phyloP scores from a whole-genome alignment of 495 filamentous ascomycete genomes.

The Clavariopsis aquatica region DNA sequence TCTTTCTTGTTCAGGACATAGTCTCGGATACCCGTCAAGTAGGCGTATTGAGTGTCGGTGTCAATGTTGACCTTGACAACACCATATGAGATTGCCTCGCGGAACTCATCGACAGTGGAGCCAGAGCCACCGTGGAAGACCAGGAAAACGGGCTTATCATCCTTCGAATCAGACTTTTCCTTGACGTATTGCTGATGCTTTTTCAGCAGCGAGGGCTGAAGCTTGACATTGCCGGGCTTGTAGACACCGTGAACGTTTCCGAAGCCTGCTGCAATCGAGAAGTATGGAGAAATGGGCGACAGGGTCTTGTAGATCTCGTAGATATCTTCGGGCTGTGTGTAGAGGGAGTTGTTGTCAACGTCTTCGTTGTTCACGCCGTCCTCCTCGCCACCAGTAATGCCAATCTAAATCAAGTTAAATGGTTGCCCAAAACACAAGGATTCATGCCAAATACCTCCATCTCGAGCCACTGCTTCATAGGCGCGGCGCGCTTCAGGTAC shows the following conservation, averaged over 20 bases:
- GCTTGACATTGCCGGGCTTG: constrained; percentile 95
- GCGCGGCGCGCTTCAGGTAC: constrained; percentile 81
- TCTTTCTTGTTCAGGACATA: constrained; percentile 94
- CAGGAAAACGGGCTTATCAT: constrained; percentile 93
- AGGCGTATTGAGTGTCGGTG: constrained; percentile 85
- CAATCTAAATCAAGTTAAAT: constrained; percentile 53
- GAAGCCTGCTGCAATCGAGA: constrained; percentile 97
- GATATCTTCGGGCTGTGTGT: constrained; percentile 97
- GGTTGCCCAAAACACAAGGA: background rate
- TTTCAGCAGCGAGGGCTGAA: constrained; percentile 88
- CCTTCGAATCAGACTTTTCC: constrained; percentile 64
- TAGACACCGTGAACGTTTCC: constrained; percentile 99
- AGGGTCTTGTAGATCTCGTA: constrained; percentile 83
- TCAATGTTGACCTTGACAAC: constrained; percentile 98
- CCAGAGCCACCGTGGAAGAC: constrained; percentile 99
- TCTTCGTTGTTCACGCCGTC: constrained; percentile 86
- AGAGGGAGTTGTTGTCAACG: constrained; percentile 93
- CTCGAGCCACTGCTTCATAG: constrained; percentile 98
- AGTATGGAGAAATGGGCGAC: constrained; percentile 80
- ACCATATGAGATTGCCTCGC: constrained; percentile 58
- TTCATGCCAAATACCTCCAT: constrained; percentile 62
- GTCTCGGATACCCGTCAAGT: constrained; percentile 87
- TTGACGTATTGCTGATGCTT: constrained; percentile 93
- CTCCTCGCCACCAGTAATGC: constrained; percentile 93
- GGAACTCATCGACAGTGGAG: constrained; percentile 64